Evolutionary conservation across 2,329 filamentous ascomycete species (phyloP).

Genomic region (Tolypocladium ovalisporum): DNA sequence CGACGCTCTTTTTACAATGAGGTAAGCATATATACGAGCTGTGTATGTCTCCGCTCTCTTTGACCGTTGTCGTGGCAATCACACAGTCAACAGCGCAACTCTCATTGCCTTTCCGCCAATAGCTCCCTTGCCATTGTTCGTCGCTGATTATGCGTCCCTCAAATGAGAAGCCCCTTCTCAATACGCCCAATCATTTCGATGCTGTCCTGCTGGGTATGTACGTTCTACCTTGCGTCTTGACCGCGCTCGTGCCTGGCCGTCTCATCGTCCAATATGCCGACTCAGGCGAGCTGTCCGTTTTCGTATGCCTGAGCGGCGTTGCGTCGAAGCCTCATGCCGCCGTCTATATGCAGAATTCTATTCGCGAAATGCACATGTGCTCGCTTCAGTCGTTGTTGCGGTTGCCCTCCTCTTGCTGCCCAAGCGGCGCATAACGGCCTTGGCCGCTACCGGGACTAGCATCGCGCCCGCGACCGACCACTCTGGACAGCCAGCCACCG

Average conservation of each 20-base stretch:
- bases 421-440: slow-evolving; percentile 30
- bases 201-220: not conserved
- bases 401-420: slow-evolving; percentile 26
- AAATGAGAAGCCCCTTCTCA: not conserved
- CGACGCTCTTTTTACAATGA: not conserved
- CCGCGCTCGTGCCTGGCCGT: not conserved
- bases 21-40: not conserved
- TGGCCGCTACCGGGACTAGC: slow-evolving; percentile 26
- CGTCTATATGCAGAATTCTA: slow-evolving; percentile 28
- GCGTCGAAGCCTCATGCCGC: not conserved
- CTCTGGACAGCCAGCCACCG: slow-evolving; percentile 37
- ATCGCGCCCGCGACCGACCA: slow-evolving; percentile 27
- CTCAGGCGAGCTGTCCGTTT: not conserved
- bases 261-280: not conserved
- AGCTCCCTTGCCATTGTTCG: not conserved
- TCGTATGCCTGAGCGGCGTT: not conserved
- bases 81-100: not conserved
- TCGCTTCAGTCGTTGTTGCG: slow-evolving; percentile 14
- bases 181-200: not conserved
- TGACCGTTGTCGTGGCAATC: not conserved
- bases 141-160: not conserved
- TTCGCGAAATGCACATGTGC: slow-evolving; percentile 10
- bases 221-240: not conserved
- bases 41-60: not conserved
- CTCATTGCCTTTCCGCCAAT: not conserved